Conservation (phyloP, 1,284 basidiomycete genomes). For the Stereum hirsutum region DNA sequence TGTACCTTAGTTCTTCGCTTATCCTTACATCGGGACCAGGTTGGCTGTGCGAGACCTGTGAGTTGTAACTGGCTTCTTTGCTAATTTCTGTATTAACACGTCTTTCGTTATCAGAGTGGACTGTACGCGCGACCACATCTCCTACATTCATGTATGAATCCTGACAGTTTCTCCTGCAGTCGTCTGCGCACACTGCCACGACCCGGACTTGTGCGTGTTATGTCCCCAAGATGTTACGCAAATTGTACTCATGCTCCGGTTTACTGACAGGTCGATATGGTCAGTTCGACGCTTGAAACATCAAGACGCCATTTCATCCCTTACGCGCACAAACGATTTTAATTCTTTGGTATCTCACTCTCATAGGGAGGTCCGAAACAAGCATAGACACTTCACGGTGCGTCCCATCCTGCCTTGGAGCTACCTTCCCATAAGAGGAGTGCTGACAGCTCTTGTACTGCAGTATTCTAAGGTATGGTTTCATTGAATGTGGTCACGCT, state of each 20-base stretch:
- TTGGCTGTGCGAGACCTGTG: slow-evolving; percentile 70
- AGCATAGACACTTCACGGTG: slow-evolving; percentile 77
- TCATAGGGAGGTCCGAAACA: slow-evolving; percentile 75
- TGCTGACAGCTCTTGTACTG: slow-evolving; percentile 4
- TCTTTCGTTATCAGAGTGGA: slow-evolving; percentile 41
- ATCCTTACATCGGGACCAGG: slow-evolving; percentile 27
- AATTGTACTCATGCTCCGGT: not conserved
- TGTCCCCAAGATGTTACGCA: not conserved
- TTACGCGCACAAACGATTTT: too few species aligned
- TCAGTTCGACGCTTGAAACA: slow-evolving; percentile 31
- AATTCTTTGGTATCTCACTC: not conserved
- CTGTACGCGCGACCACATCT: slow-evolving; percentile 33
- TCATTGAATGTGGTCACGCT: too few species aligned
- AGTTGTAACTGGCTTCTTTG: slow-evolving; percentile 19
- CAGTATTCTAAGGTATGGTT: slow-evolving; percentile 81
- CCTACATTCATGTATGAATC: not conserved
- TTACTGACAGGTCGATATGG: slow-evolving; percentile 55
- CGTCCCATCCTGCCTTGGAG: slow-evolving; percentile 20
- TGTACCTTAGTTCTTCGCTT: slow-evolving; percentile 1
- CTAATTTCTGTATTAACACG: not conserved
- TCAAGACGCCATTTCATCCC: slow-evolving; percentile 2
- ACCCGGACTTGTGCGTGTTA: slow-evolving; percentile 65
- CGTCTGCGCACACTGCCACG: slow-evolving; percentile 54
- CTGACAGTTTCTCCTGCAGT: slow-evolving; percentile 26
- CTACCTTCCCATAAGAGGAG: not conserved